Base-by-base conservation (phyloP, 208 protist species). In the Acanthamoeba sp. region DNA sequence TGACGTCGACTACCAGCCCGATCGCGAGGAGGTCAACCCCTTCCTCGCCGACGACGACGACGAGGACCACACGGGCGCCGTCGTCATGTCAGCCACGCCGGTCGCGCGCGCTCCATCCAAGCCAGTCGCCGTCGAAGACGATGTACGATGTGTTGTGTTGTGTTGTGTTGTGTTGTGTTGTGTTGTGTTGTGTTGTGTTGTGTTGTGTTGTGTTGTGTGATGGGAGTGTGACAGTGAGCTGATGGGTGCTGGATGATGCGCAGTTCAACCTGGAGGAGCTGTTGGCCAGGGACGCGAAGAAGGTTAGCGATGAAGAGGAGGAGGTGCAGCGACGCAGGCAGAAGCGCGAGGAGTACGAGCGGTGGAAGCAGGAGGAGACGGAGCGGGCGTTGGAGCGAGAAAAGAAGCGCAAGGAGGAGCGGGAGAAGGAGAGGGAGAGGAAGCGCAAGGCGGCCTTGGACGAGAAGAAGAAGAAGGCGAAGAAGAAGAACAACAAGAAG, bases 251-350 rank as follows among this genome's bases (percentile, higher is more conserved):
- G 18, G 7, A 78, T 10, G 18, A 22, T 2, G 12, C 59, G n/a
- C 76, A 85, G 76, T 85, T 85, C 45, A 85, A 85, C 42, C 45
- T 85, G 76, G 76, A 85, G 42, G 76, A 85, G 45, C 38, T 85
- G 76, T 45, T 85, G 76, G 76, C 40, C 10, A 50, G 22, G 38
- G 76, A 85, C 45, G 76, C 45, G 14, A 45, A 73, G 64, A 9
- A 12, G 38, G 36, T 80, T 1, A 40, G 7, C 32, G n/a, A 85
- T 7, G 69, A 40, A 0, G 69, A 78, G 27, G 76, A 50, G 20
- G 76, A 52, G 76, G 38, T 85, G 24, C 24, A 59, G 27, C 4
- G 29, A 24, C 76, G 76, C 6, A 34, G 38, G 42, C 48, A 50
- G n/a, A 85, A 85, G 48, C 42, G 48, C 4, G 48, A 91, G 55